Evolutionary conservation across 805 yeast species (phyloP), one percentile per base, ranked within the genome.

Genomic region (Saccharomycopsis fibuligera): DNA sequence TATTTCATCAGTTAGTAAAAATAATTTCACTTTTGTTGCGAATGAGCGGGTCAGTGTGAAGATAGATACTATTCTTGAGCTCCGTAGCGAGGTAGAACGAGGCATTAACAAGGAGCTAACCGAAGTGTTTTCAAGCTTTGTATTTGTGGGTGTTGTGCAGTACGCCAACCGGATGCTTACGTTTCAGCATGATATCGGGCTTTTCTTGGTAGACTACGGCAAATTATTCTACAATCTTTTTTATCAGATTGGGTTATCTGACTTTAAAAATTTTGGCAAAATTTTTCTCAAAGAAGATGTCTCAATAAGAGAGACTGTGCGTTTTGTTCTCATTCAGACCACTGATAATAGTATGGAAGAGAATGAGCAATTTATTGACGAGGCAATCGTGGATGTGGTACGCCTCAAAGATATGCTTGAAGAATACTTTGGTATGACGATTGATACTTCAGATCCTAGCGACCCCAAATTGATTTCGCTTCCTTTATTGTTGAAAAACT

Each of bases 101-200:
- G 53, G 62, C 0, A 66, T 75, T 0, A 74, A 81, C 59, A 60
- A 66, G n/a, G 72, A 73, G 4, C 64, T 91, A 22, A 82, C 95
- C 0, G 74, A 78, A 38, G 64, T 87, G 1, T 79, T 91, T 62
- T 73, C 83, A 6, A 78, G 84, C 47, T 76, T 83, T 44, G 77
- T 83, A 0, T 86, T 74, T 59, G 83, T 93, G 6, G 99, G 99
- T 0, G 66, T 91, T 2, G 90, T 86, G 1, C 98, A 91, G 60
- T 74, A 75, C 9, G 60, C 65, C 10, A 74, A 78, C 53, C 68
- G 97, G 39, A 67, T 91, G 19, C 81, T 85, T 12, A 84, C 96
- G n/a, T 70, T 91, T 39, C 99, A 93, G 61, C 76, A 81, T 60
- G 96, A 83, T 57, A 83, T 89, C 6, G 79, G 80, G 50, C 68